Conservation (phyloP, 768 basidiomycete species). For the Trichaptum fuscoviolaceum region DNA sequence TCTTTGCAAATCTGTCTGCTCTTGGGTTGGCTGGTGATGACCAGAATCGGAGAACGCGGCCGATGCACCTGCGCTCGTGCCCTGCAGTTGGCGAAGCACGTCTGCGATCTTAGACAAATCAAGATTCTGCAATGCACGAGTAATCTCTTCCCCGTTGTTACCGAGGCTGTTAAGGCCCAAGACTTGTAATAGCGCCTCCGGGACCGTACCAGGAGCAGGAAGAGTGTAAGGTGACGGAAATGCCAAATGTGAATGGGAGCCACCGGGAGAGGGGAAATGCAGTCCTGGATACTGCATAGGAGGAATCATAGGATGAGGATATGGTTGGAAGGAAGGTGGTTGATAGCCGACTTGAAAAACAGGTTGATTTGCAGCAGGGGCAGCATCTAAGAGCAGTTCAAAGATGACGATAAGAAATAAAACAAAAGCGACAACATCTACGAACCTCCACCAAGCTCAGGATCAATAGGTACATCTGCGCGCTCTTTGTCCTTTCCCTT, state of each 20-base stretch:
- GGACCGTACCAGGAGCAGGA: conserved; percentile 21
- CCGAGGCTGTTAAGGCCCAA: conserved; percentile 30
- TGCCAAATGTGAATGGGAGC: conserved; percentile 4
- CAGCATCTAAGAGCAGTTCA: conserved; percentile 34
- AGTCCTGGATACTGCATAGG: conserved; percentile 18
- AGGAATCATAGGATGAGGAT: conserved; percentile 24
- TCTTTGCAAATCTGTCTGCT: background rate
- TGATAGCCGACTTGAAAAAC: conserved; percentile 10
- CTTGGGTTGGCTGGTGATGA: conserved; percentile 11
- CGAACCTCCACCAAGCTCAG: conserved; percentile 31
- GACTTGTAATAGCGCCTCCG: conserved; percentile 13
- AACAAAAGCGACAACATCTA: conserved; percentile 57
- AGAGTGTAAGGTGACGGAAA: conserved; percentile 23
- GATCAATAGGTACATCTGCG: conserved; percentile 13
- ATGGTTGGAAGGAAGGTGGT: conserved; percentile 16
- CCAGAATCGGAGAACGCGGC: conserved; percentile 24
- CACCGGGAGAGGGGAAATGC: conserved; percentile 16
- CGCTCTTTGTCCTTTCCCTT: conserved; percentile 30
- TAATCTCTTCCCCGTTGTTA: conserved; percentile 65
- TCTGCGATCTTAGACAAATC: conserved; percentile 67
- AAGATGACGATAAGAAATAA: background rate
- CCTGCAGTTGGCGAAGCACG: conserved; percentile 51
- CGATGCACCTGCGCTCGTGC: conserved; percentile 42
- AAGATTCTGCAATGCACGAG: conserved; percentile 67
- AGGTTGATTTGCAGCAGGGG: conserved; percentile 42